Percentiles rank a stretch among this genome's conserved stretches.
phyloP scores from a whole-genome alignment of 2,329 filamentous ascomycete genomes.

The Fusarium lateritium region DNA sequence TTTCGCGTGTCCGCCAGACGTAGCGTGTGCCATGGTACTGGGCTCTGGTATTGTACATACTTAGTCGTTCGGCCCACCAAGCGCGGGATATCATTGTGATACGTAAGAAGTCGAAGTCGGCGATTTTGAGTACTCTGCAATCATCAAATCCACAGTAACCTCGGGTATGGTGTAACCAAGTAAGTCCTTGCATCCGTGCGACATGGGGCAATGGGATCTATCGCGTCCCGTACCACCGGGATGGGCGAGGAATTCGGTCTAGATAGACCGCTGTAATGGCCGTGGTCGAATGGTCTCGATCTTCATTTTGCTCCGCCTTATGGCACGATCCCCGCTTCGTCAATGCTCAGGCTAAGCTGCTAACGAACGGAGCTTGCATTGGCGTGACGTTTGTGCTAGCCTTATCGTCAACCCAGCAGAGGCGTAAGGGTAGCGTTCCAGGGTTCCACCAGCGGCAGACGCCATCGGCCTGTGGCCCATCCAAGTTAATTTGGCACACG shows the following conservation, averaged over 20 bases:
- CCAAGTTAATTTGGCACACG: conserved; percentile 47
- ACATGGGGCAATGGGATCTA: conserved; percentile 44
- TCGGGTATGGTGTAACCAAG: conserved; percentile 37
- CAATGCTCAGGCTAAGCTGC: conserved; percentile 36
- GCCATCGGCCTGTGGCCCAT: conserved; percentile 37
- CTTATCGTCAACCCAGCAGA: conserved; percentile 39
- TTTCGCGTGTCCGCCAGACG: conserved; percentile 30
- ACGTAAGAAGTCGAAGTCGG: conserved; percentile 15
- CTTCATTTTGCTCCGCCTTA: conserved; percentile 46
- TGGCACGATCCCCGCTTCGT: conserved; percentile 49
- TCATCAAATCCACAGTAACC: conserved; percentile 30
- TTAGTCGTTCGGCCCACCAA: conserved; percentile 7
- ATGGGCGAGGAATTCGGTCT: conserved; percentile 43
- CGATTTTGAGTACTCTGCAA: conserved; percentile 32
- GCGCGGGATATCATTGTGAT: conserved; percentile 17
- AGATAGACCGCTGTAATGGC: conserved; percentile 31
- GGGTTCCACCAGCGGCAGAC: conserved; percentile 37
- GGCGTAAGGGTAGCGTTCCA: conserved; percentile 29
- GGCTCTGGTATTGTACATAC: not conserved
- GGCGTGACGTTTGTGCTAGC: conserved; percentile 48
- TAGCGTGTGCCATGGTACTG: conserved; percentile 6
- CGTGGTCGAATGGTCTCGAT: conserved; percentile 49
- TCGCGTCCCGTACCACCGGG: conserved; percentile 47
- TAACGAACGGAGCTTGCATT: conserved; percentile 45
- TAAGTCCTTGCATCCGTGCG: conserved; percentile 30